Conservation (phyloP, 208 protist species). For the Trypanosoma theileri region DNA sequence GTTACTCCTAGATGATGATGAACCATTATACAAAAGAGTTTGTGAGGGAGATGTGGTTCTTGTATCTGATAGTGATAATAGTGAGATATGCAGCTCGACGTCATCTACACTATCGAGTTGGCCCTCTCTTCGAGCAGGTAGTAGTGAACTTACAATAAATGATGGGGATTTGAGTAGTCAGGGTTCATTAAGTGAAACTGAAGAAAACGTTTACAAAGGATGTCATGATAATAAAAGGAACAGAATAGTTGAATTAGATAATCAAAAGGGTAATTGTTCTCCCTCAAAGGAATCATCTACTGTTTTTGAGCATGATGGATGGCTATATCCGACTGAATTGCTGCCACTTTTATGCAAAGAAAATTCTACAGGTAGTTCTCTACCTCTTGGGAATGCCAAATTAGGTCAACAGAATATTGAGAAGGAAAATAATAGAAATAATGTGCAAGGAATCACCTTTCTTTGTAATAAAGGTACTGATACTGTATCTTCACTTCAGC, state of each 20-base stretch:
- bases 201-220: not conserved
- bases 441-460: conserved; percentile 3
- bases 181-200: not conserved
- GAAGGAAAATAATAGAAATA: not conserved
- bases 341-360: conserved; percentile 16
- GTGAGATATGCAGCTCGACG: not conserved
- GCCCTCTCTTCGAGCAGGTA: conserved; percentile 3
- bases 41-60: conserved; percentile 1
- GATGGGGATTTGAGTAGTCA: not conserved
- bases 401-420: not conserved
- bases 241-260: not conserved
- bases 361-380: not conserved
- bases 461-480: not conserved
- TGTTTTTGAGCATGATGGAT: conserved; percentile 62
- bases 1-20: conserved; percentile 10
- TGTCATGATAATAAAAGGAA: not conserved
- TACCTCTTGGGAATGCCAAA: not conserved
- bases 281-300: not conserved
- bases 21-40: not conserved
- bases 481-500: not conserved
- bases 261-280: not conserved
- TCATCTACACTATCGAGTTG: conserved; percentile 16
- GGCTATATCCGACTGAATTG: conserved; percentile 55
- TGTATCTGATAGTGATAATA: conserved; percentile 6
- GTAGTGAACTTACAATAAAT: not conserved